Percentiles rank a stretch among this genome's conserved stretches.
These are phyloP conservation scores for Tolypocladium ophioglossoides DNA, from an alignment of 2,329 filamentous ascomycete species.

Conservation along the genomic window DNA sequence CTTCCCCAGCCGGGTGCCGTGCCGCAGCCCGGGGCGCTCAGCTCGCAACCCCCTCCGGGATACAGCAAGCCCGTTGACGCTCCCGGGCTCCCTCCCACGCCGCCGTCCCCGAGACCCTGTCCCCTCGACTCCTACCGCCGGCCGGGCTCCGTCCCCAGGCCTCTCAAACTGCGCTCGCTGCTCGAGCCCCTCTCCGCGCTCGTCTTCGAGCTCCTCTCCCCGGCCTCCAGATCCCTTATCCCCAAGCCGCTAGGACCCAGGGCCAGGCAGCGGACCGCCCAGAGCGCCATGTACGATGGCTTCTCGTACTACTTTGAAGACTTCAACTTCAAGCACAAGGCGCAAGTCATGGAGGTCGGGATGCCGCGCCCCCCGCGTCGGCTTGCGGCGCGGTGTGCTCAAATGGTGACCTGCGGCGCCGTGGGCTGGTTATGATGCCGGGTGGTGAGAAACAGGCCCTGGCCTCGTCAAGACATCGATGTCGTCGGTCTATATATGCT, in stretches of 20 bases:
- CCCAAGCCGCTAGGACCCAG: neutral
- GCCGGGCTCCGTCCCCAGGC: neutral
- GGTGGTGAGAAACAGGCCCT: too few relatives aligned
- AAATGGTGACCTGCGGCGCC: neutral
- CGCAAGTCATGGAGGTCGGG: neutral
- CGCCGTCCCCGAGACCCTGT: neutral
- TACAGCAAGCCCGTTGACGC: too few relatives aligned
- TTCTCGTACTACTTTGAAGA: neutral
- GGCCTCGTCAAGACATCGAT: neutral
- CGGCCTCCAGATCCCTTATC: neutral
- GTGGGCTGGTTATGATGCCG: neutral
- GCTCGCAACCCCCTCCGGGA: too few relatives aligned
- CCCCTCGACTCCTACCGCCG: neutral
- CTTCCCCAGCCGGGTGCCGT: neutral
- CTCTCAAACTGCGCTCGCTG: neutral
- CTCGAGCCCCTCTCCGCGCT: neutral
- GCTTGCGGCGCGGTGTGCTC: neutral
- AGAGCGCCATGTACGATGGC: neutral
- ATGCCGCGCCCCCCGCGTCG: neutral
- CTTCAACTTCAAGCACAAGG: neutral
- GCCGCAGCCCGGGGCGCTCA: neutral
- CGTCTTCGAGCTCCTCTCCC: neutral
- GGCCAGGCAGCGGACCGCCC: neutral
- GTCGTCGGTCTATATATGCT: neutral
- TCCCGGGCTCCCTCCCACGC: neutral